Conservation (phyloP, 305 asterid genomes). For the Striga hermonthica region DNA sequence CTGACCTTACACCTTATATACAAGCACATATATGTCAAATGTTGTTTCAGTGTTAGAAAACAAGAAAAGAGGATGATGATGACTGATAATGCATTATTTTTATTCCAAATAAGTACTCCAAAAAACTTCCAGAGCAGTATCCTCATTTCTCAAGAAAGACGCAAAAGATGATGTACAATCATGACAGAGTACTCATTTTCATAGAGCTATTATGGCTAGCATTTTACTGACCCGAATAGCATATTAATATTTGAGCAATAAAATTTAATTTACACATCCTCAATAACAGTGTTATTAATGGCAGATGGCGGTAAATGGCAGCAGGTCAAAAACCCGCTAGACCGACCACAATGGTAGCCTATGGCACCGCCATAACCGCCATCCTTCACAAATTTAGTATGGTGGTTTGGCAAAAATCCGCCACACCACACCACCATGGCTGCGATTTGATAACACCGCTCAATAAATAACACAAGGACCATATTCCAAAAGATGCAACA, state of each 20-base stretch:
- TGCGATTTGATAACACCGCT: neutral
- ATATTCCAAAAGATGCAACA: conserved; percentile 23
- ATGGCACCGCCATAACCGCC: no score
- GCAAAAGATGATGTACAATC: conserved; percentile 3
- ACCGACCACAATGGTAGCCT: no score
- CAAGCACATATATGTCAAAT: neutral
- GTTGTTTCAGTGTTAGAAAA: conserved; percentile 1
- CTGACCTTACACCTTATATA: neutral
- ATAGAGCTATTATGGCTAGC: neutral
- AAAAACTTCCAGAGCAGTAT: conserved; percentile 11
- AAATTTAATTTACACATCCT: conserved; percentile 22
- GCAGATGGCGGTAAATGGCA: no score
- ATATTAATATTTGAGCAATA: conserved; percentile 4
- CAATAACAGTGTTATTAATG: neutral
- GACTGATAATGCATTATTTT: neutral
- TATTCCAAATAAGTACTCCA: neutral
- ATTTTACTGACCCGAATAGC: conserved; percentile 8
- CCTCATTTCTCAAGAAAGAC: neutral
- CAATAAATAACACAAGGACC: conserved; percentile 19
- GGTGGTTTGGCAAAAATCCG: no score
- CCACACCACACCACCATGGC: no score
- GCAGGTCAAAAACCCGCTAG: no score
- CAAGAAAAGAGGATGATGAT: neutral
- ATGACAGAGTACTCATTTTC: conserved; percentile 9
- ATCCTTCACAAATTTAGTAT: no score